Conservation (phyloP, 108 stramenopile genomes). For the Chaetoceros tenuissimus region DNA sequence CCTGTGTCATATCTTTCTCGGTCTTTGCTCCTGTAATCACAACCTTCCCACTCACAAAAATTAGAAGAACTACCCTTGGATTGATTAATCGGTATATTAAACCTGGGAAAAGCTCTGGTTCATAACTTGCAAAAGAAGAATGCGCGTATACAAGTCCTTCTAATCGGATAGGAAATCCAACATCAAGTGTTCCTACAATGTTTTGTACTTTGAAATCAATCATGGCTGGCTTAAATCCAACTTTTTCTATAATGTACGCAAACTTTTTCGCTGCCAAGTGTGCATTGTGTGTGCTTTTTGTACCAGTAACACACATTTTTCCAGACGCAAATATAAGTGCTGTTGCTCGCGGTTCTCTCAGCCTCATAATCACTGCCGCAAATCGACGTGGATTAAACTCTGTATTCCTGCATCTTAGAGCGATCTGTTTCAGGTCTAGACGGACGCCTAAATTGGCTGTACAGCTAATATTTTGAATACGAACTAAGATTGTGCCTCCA, state of each 20-base stretch:
- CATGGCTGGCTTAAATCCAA: conserved; percentile 58
- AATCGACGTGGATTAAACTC: conserved; percentile 98
- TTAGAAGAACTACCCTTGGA: conserved; percentile 89
- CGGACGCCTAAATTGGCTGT: conserved; percentile 86
- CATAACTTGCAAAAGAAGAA: conserved; percentile 84
- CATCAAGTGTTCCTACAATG: conserved; percentile 92
- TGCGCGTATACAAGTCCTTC: conserved; percentile 94
- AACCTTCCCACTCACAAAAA: conserved; percentile 95
- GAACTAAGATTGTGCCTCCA: conserved; percentile 63
- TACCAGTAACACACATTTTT: conserved; percentile 93
- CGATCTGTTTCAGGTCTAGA: conserved; percentile 90
- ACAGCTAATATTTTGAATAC: conserved; percentile 73
- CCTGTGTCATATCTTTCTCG: conserved; percentile 57
- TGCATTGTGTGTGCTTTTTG: conserved; percentile 80
- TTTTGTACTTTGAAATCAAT: conserved; percentile 94
- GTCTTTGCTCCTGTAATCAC: conserved; percentile 87
- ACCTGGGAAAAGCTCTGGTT: conserved; percentile 99
- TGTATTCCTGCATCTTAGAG: conserved; percentile 92
- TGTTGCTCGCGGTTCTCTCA: conserved; percentile 91
- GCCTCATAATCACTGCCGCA: conserved; percentile 87
- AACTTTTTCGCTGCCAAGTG: conserved; percentile 80
- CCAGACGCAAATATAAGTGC: conserved; percentile 94
- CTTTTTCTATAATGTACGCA: conserved; percentile 75
- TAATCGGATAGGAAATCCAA: conserved; percentile 94
- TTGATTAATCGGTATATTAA: conserved; percentile 90